Evolutionary conservation across 306 rosid genomes (phyloP).

Genomic region (Ziziphus jujuba): DNA sequence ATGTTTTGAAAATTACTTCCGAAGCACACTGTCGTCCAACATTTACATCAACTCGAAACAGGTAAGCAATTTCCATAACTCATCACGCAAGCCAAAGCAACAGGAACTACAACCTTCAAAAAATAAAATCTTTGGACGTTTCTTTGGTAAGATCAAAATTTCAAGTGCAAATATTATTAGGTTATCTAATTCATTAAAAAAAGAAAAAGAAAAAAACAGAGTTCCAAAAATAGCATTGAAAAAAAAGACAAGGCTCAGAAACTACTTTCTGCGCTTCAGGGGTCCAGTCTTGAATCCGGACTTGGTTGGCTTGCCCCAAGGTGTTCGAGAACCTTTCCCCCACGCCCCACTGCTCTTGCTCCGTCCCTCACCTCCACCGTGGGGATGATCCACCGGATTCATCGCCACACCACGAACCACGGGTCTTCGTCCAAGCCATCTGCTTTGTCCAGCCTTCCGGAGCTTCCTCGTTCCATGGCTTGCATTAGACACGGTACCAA

Average conservation of each 20-base stretch:
- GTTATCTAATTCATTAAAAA: neutral
- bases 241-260: slow-evolving; percentile 6
- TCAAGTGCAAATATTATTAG: neutral
- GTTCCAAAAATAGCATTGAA: slow-evolving; percentile 12
- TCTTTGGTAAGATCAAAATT: too few species aligned
- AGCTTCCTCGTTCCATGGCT: slow-evolving; percentile 64
- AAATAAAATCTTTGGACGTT: too few species aligned
- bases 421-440: slow-evolving; percentile 80
- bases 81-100: too few species aligned
- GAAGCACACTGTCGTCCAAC: too few species aligned
- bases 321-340: slow-evolving; percentile 61
- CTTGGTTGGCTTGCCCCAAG: slow-evolving; percentile 86
- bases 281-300: slow-evolving; percentile 82
- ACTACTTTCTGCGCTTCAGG: slow-evolving; percentile 55
- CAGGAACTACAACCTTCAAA: too few species aligned
- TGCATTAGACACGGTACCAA: slow-evolving; percentile 82
- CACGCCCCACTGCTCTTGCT: slow-evolving; percentile 67
- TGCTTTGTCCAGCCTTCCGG: slow-evolving; percentile 78
- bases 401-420: slow-evolving; percentile 85
- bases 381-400: slow-evolving; percentile 88
- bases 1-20: too few species aligned
- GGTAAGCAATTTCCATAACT: too few species aligned
- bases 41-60: too few species aligned
- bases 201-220: neutral
- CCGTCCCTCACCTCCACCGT: slow-evolving; percentile 89